These are phyloP conservation scores for Panellus pusillus DNA, from an alignment of 768 basidiomycete genomes.

Conservation along the genomic window DNA sequence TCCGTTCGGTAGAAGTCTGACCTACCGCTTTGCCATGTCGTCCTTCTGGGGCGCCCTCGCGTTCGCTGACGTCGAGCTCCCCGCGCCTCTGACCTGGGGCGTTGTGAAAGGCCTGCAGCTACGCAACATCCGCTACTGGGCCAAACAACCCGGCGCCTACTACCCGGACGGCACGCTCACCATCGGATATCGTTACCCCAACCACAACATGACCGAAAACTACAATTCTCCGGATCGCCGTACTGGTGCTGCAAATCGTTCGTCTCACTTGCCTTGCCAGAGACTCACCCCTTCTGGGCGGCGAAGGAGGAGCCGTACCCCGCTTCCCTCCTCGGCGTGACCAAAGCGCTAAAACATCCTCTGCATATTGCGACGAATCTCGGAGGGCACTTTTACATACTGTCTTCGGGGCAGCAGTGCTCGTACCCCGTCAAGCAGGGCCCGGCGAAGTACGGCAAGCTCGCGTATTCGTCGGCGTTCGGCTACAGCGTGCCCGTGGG, in stretches of 20 bases:
- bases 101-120: conserved; percentile 72
- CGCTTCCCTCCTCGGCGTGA: conserved; percentile 40
- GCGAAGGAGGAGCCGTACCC: conserved; percentile 69
- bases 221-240: conserved; percentile 77
- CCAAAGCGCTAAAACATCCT: conserved; percentile 58
- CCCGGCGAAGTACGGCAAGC: conserved; percentile 77
- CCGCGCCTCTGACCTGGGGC: conserved; percentile 73
- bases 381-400: conserved; percentile 65
- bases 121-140: conserved; percentile 73
- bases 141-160: conserved; percentile 61
- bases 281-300: conserved; percentile 72
- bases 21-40: conserved; percentile 81
- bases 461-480: conserved; percentile 75
- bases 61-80: conserved; percentile 67
- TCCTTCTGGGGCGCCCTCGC: conserved; percentile 77
- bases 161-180: conserved; percentile 67
- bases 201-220: conserved; percentile 75
- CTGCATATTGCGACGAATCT: conserved; percentile 66
- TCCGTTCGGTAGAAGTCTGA: conserved; percentile 74
- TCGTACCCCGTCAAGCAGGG: conserved; percentile 79
- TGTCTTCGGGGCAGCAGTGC: conserved; percentile 78
- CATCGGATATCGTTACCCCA: conserved; percentile 70
- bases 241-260: conserved; percentile 87
- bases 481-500: conserved; percentile 75
- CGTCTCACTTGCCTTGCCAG: conserved; percentile 60